Base-by-base conservation (phyloP, 495 filamentous ascomycete species). In the Tirmania nivea region DNA sequence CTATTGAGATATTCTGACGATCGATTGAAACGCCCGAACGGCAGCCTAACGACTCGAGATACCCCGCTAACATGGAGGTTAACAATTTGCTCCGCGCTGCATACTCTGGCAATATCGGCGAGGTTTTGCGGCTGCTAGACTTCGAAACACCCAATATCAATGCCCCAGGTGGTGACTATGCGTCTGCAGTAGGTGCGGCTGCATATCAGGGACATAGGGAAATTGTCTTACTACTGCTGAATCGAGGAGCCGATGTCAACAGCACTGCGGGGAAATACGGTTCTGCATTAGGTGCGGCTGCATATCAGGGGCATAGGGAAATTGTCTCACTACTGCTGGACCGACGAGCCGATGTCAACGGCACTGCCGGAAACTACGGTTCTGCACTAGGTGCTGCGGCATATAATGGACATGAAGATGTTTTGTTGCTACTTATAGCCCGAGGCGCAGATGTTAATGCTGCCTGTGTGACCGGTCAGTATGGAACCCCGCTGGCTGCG, bases 301-400 rank as follows among this genome's bases (percentile, higher is more conserved):
- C 54, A 21, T 54, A 10, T 9, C 4, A 49, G 4, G 48, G 17
- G 5, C 10, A 55, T 16, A 48, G 19, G 36, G 12, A 35, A 11
- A 37, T 54, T 2, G 51, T 61, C 9, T 3, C 45, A 17, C 14
- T 62, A 9, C 48, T 66, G 21, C 50, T 64, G 17, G 36, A 56
- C 59, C 19, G 56, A 61, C 59, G 57, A 37, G 55, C 59, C 47
- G 51, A 65, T 36, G 47, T 61, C 42, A 62, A 66, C 49, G 42
- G 50, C 10, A 52, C 51, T 25, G 58, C 55, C 6, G 55, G 59
- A 25, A 5, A 35, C 8, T 60, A 57, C 39, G 61, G 61, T 35
- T 61, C 39, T 36, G 52, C 63, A 8, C 39, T 65, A 1, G 52
- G 61, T 21, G 57, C 57, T 19, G 62, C 57, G 8, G 34, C 57